These are phyloP conservation scores for Colletotrichum lindemuthianum DNA, from an alignment of 2,329 filamentous ascomycete species.

Conservation along the genomic window DNA sequence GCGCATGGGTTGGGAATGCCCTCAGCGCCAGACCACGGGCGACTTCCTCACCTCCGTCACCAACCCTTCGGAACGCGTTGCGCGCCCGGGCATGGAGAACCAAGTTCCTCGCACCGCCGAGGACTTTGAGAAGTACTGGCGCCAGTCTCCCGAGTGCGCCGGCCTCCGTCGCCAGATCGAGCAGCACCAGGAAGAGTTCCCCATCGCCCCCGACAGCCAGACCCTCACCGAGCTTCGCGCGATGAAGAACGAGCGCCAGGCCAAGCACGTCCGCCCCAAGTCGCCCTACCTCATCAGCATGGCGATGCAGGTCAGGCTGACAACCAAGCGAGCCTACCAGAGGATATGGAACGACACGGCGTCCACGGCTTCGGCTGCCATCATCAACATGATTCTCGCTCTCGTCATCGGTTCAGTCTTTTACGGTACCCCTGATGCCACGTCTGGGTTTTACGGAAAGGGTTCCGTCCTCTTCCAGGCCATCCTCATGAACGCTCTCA, in stretches of 20 bases:
- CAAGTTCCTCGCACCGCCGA: conserved; percentile 74
- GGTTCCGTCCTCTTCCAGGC: conserved; percentile 70
- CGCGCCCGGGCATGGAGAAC: conserved; percentile 67
- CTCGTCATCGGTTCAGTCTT: conserved; percentile 72
- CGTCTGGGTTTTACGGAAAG: conserved; percentile 62
- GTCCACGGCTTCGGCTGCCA: conserved; percentile 56
- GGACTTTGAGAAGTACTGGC: conserved; percentile 69
- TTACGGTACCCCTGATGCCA: conserved; percentile 60
- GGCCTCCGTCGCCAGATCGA: conserved; percentile 59
- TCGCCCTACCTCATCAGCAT: conserved; percentile 69
- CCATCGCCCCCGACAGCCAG: conserved; percentile 51
- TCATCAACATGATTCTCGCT: conserved; percentile 63
- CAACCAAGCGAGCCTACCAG: conserved; percentile 61
- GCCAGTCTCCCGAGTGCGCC: conserved; percentile 55
- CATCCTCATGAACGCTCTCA: conserved; percentile 67
- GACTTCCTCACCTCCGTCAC: conserved; percentile 78
- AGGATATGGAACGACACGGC: conserved; percentile 63
- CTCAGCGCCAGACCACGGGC: conserved; percentile 71
- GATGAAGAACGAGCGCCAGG: conserved; percentile 61
- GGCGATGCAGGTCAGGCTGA: conserved; percentile 62
- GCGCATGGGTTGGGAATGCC: conserved; percentile 74
- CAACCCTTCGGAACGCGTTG: conserved; percentile 67
- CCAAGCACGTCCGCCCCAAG: conserved; percentile 61
- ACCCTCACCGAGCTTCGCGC: conserved; percentile 54
- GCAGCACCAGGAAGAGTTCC: conserved; percentile 57